These are phyloP conservation scores for Musa beccarii DNA, from an alignment of 176 grass and related monocot genomes.

Conservation along the genomic window DNA sequence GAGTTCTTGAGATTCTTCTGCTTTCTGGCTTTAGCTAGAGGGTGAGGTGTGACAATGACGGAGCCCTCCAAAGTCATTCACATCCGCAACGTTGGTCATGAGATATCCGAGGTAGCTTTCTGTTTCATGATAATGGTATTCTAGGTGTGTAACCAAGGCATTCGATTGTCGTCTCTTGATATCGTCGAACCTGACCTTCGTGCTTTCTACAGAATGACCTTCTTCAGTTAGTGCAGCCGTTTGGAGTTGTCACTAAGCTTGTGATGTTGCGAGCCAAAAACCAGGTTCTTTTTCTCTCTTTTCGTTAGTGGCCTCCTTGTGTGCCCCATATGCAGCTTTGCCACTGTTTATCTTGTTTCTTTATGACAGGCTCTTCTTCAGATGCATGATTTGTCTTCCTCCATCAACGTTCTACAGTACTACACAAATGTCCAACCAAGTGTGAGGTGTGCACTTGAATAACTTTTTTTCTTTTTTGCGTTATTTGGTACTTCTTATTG, in stretches of 20 bases:
- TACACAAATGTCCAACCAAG: slow-evolving; percentile 80
- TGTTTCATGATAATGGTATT: background rate
- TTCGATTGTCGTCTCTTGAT: background rate
- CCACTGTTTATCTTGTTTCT: background rate
- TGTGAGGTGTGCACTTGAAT: slow-evolving; percentile 42
- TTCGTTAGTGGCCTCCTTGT: background rate
- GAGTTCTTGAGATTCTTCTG: background rate
- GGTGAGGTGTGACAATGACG: slow-evolving; percentile 44
- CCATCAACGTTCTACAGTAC: slow-evolving; percentile 74
- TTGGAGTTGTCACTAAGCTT: slow-evolving; percentile 58
- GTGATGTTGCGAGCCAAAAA: slow-evolving; percentile 94
- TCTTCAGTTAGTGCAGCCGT: slow-evolving; percentile 84
- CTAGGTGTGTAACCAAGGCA: no score
- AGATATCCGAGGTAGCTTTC: slow-evolving; percentile 70
- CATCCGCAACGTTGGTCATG: slow-evolving; percentile 87
- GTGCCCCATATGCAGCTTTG: background rate
- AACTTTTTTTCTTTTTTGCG: background rate
- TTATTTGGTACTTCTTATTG: background rate
- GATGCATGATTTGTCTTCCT: slow-evolving; percentile 75
- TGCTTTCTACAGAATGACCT: slow-evolving; percentile 53
- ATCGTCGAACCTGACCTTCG: background rate
- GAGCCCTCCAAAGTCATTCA: slow-evolving; percentile 96
- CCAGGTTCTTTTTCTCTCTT: slow-evolving; percentile 37
- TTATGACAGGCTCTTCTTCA: slow-evolving; percentile 65
- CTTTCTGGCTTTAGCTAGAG: background rate